These are phyloP conservation scores for Phytopythium chamaehyphon DNA, from an alignment of 352 stramenopile genomes.

Conservation along the genomic window DNA sequence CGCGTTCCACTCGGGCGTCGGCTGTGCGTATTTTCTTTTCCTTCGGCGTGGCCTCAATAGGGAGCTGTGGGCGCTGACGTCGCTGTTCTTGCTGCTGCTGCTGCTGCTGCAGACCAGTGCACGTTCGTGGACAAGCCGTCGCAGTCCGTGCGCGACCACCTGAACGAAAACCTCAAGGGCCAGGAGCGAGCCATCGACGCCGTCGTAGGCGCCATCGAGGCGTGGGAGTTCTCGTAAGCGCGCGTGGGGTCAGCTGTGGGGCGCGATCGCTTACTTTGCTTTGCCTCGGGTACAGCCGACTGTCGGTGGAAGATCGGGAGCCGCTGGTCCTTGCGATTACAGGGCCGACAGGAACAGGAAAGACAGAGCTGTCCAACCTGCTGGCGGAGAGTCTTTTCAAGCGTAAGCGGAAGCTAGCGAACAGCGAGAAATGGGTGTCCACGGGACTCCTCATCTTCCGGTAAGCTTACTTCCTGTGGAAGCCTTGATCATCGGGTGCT, in stretches of 20 bases:
- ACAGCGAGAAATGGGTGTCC: constrained; percentile 61
- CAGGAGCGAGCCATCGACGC: constrained; percentile 63
- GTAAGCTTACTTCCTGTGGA: constrained; percentile 17
- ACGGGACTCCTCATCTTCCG: constrained; percentile 78
- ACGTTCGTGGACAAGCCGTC: constrained; percentile 68
- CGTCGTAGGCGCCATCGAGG: constrained; percentile 66
- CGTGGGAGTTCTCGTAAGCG: constrained; percentile 80
- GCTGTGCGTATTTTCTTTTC: constrained; percentile 27
- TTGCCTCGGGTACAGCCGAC: constrained; percentile 20
- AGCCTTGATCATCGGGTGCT: constrained; percentile 2
- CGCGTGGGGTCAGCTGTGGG: neutral
- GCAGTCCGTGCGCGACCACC: constrained; percentile 40
- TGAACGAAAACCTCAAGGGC: constrained; percentile 53
- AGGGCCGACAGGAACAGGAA: constrained; percentile 87
- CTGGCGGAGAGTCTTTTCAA: constrained; percentile 83
- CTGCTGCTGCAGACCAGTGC: constrained; percentile 50
- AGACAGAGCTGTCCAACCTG: constrained; percentile 87
- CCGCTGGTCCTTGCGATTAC: constrained; percentile 88
- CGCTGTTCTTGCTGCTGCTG: neutral
- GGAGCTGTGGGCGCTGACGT: too few relatives aligned
- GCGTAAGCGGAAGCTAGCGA: constrained; percentile 62
- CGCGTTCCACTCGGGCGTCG: constrained; percentile 44
- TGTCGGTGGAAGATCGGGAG: constrained; percentile 47
- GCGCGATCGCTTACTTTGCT: too few relatives aligned
- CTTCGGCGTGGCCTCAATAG: constrained; percentile 2